Percentiles rank a stretch among this genome's conserved stretches.
Evolutionary conservation across 345 rosid species (phyloP).

Genomic region (Brassica juncea): DNA sequence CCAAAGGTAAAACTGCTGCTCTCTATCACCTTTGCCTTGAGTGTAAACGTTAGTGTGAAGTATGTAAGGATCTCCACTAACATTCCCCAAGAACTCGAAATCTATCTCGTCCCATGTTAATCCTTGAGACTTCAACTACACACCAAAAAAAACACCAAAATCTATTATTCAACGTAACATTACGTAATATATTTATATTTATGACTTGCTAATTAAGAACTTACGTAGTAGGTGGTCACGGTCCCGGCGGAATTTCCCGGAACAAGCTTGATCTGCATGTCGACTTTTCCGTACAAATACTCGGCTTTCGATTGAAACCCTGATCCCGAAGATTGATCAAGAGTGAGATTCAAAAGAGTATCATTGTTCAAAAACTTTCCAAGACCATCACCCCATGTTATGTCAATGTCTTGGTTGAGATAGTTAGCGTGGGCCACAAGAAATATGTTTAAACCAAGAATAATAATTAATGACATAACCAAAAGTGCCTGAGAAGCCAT

Average conservation of each 20-base stretch:
- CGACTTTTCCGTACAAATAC: constrained; percentile 44
- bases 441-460: constrained; percentile 20
- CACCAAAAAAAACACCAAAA: neutral
- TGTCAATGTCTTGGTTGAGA: constrained; percentile 44
- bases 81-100: constrained; percentile 73
- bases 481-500: constrained; percentile 22
- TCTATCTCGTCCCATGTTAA: constrained; percentile 68
- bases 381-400: constrained; percentile 52
- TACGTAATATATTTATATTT: neutral
- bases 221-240: constrained; percentile 60
- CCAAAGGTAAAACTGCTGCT: constrained; percentile 77
- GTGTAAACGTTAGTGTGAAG: constrained; percentile 68
- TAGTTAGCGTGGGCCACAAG: constrained; percentile 32
- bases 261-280: constrained; percentile 44
- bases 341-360: constrained; percentile 43
- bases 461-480: constrained; percentile 1
- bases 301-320: constrained; percentile 50
- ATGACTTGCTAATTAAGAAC: constrained; percentile 11
- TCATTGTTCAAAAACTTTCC: constrained; percentile 43
- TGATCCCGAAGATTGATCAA: constrained; percentile 48
- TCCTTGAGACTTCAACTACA: constrained; percentile 66
- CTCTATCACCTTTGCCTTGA: constrained; percentile 68
- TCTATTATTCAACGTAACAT: neutral
- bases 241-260: constrained; percentile 58
- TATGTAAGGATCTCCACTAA: constrained; percentile 66